Evolutionary conservation across 1,284 basidiomycete species (phyloP).

Genomic region (Vanrija sp.): DNA sequence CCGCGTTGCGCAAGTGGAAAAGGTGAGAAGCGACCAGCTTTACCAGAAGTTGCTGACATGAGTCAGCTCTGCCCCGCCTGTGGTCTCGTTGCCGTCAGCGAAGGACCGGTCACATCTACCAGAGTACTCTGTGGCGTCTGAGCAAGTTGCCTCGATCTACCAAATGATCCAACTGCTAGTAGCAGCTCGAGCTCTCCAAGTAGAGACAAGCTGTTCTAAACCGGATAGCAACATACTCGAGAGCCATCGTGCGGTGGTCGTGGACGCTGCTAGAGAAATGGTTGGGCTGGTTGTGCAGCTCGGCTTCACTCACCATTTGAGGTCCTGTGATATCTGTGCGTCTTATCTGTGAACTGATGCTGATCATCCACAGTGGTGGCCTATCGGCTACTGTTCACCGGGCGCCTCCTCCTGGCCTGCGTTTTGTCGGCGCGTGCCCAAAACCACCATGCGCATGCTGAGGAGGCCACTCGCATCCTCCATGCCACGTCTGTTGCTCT

Average conservation of each 20-base stretch:
- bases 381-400: constrained; percentile 14
- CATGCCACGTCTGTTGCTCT: constrained; percentile 13
- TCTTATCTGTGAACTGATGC: background rate
- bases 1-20: constrained; percentile 3
- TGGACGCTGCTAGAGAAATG: constrained; percentile 5
- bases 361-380: constrained; percentile 5
- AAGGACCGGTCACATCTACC: background rate
- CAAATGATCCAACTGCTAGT: constrained; percentile 13
- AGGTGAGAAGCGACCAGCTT: background rate
- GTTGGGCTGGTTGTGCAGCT: constrained; percentile 9
- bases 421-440: constrained; percentile 12
- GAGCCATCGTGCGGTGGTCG: background rate
- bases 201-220: constrained; percentile 7
- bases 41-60: background rate
- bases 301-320: constrained; percentile 3
- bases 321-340: constrained; percentile 13
- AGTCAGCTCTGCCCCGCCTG: background rate
- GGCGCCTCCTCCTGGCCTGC: constrained; percentile 13
- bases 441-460: constrained; percentile 4
- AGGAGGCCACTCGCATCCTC: constrained; percentile 11
- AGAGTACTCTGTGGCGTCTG: constrained; percentile 8
- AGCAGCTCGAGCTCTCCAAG: constrained; percentile 8
- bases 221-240: background rate
- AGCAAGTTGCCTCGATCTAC: constrained; percentile 11
- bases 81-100: background rate